Evolutionary conservation across 768 basidiomycete species (phyloP).

Genomic region (Tulasnella calospora): DNA sequence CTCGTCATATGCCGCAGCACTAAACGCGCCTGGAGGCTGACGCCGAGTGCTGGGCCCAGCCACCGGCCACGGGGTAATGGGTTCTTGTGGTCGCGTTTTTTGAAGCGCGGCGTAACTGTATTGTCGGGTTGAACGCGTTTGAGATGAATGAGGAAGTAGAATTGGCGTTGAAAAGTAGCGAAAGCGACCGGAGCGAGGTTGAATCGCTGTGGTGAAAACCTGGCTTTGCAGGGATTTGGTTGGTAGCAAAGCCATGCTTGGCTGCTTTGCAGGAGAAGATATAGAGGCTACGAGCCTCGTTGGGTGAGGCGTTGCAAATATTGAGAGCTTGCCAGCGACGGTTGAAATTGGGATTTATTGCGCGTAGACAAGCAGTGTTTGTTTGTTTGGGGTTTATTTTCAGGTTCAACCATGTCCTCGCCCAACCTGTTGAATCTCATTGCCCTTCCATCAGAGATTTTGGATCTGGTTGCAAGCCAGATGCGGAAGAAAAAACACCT

Average conservation of each 20-base stretch:
- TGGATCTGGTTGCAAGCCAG: neutral
- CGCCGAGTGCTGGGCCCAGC: neutral
- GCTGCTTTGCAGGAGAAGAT: neutral
- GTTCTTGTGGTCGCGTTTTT: neutral
- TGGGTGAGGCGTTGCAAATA: neutral
- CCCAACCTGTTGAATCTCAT: neutral
- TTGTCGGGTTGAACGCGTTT: neutral
- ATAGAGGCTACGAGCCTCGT: neutral
- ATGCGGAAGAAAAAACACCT: neutral
- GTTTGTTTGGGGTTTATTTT: neutral
- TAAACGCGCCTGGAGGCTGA: neutral
- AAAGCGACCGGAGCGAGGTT: neutral
- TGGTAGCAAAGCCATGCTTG: neutral
- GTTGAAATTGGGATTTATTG: constrained; percentile 6
- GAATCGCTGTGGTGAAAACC: neutral
- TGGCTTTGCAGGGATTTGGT: neutral
- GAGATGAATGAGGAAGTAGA: neutral
- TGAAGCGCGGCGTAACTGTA: neutral
- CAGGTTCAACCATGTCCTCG: no score
- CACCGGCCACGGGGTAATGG: neutral
- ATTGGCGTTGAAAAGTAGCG: constrained; percentile 1
- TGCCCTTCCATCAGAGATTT: neutral
- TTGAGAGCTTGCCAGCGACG: neutral
- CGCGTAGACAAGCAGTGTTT: constrained; percentile 2
- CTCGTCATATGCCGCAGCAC: neutral